These are phyloP conservation scores for Patellifolia procumbens DNA, from an alignment of 179 eudicot species.

Conservation along the genomic window DNA sequence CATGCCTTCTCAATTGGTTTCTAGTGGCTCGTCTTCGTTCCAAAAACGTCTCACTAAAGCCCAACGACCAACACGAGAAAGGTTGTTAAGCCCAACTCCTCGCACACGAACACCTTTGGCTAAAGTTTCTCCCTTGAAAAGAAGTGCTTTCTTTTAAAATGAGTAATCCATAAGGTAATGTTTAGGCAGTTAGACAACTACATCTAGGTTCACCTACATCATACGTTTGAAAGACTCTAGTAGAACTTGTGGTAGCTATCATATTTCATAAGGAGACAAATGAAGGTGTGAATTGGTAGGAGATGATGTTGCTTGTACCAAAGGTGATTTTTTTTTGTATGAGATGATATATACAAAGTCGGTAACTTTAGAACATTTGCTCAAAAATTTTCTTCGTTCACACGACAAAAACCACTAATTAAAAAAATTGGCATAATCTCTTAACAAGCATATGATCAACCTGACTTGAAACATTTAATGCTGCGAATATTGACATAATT, in stretches of 20 bases:
- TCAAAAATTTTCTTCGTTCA: too few relatives aligned
- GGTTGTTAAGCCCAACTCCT: slow-evolving; percentile 11
- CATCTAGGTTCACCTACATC: neutral
- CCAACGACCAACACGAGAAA: slow-evolving; percentile 2
- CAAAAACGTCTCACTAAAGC: slow-evolving; percentile 13
- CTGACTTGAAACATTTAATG: too few relatives aligned
- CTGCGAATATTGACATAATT: too few relatives aligned
- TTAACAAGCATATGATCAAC: too few relatives aligned
- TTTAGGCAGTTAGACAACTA: neutral
- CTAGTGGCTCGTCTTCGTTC: slow-evolving; percentile 17
- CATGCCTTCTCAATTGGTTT: slow-evolving; percentile 9
- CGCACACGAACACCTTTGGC: slow-evolving; percentile 17
- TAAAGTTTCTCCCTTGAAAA: slow-evolving; percentile 26
- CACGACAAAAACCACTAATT: too few relatives aligned
- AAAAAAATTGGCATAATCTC: too few relatives aligned
- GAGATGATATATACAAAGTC: too few relatives aligned
- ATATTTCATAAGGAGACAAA: slow-evolving; percentile 3
- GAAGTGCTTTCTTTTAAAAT: slow-evolving; percentile 26
- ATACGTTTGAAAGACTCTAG: slow-evolving; percentile 6
- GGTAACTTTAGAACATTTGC: too few relatives aligned
- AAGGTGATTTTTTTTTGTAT: too few relatives aligned
- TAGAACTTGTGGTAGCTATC: neutral
- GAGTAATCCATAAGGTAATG: neutral
- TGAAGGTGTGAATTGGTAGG: neutral
- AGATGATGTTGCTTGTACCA: slow-evolving; percentile 1